Evolutionary conservation across 2,329 filamentous ascomycete species (phyloP).

Genomic region (Cladophialophora exuberans): DNA sequence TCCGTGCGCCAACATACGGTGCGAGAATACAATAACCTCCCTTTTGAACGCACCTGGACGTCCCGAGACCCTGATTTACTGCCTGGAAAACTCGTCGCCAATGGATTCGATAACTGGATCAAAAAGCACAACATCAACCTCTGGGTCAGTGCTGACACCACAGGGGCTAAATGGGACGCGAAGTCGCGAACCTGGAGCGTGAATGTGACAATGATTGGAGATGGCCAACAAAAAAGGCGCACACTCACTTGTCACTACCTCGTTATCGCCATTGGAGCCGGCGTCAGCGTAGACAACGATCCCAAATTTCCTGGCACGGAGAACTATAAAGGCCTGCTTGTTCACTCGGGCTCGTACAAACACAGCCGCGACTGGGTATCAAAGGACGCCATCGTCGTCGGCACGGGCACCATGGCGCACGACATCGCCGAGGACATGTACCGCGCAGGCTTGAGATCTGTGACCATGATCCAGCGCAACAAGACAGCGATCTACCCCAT

Average conservation of each 20-base stretch:
- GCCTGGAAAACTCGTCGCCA: conserved; percentile 32
- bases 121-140: conserved; percentile 36
- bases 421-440: conserved; percentile 57
- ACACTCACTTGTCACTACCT: conserved; percentile 39
- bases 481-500: conserved; percentile 40
- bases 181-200: conserved; percentile 43
- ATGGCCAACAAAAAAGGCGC: conserved; percentile 1
- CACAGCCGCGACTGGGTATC: conserved; percentile 40
- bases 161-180: conserved; percentile 45
- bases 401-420: conserved; percentile 54
- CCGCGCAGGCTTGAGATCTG: conserved; percentile 50
- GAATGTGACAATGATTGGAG: conserved; percentile 17
- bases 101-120: conserved; percentile 27
- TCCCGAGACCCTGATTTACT: conserved; percentile 31
- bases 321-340: conserved; percentile 42
- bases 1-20: conserved; percentile 40
- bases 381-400: conserved; percentile 54
- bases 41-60: conserved; percentile 36
- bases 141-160: conserved; percentile 43
- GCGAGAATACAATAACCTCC: conserved; percentile 32
- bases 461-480: conserved; percentile 59
- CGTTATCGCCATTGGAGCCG: conserved; percentile 40
- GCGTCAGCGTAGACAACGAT: conserved; percentile 37
- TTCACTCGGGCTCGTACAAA: conserved; percentile 42
- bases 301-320: conserved; percentile 34